Evolutionary conservation across 805 yeast genomes (phyloP).

Genomic region (Candida verbasci): DNA sequence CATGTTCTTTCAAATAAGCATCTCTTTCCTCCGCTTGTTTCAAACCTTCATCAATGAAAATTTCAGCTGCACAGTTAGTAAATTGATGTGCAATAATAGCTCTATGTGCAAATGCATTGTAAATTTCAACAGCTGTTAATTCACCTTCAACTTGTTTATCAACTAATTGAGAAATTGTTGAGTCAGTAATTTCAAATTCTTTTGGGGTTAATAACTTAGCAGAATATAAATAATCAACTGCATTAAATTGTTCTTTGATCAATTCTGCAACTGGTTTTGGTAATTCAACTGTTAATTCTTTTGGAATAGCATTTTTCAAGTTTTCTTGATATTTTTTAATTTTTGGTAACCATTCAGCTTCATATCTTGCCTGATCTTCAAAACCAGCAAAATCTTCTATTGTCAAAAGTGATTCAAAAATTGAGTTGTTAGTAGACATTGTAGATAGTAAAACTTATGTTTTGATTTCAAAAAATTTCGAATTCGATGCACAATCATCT

Average conservation of each 20-base stretch:
- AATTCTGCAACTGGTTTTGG: conserved; percentile 31
- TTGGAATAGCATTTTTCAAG: conserved; percentile 24
- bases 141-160: conserved; percentile 30
- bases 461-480: too few relatives aligned
- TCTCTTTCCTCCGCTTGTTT: conserved; percentile 54
- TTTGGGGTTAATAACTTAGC: conserved; percentile 27
- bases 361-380: conserved; percentile 41
- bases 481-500: too few relatives aligned
- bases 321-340: conserved; percentile 34
- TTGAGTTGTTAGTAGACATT: not conserved
- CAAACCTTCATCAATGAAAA: conserved; percentile 57
- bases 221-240: conserved; percentile 31
- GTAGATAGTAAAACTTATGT: not conserved
- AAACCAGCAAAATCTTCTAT: conserved; percentile 26
- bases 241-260: conserved; percentile 29
- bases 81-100: conserved; percentile 42
- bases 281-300: conserved; percentile 26
- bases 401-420: conserved; percentile 21
- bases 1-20: conserved; percentile 40
- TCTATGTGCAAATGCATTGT: conserved; percentile 40
- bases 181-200: conserved; percentile 37
- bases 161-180: conserved; percentile 22
- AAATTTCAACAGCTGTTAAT: conserved; percentile 32
- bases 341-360: conserved; percentile 41
- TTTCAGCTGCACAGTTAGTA: conserved; percentile 39